Conservation (phyloP, 179 eudicot species). For the Beta lomatogona region DNA sequence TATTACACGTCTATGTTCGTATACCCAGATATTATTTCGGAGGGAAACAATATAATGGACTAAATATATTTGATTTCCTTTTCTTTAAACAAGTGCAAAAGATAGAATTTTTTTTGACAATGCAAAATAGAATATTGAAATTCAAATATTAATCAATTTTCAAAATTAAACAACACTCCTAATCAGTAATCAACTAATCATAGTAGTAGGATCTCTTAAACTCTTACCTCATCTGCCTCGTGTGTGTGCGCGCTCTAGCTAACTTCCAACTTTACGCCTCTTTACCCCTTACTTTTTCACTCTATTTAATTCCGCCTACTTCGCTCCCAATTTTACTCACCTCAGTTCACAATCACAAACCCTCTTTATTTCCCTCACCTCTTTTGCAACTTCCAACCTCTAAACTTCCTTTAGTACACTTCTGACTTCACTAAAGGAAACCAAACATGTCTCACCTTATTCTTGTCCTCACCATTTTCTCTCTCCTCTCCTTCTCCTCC, state of each 20-base stretch:
- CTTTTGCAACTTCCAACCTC: background rate
- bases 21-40: too few relatives aligned
- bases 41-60: too few relatives aligned
- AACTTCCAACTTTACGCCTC: slow-evolving; percentile 28
- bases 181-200: background rate
- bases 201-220: background rate
- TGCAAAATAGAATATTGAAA: too few relatives aligned
- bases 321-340: slow-evolving; percentile 20
- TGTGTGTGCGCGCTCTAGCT: background rate
- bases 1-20: too few relatives aligned
- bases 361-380: background rate
- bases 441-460: slow-evolving; percentile 24
- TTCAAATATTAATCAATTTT: too few relatives aligned
- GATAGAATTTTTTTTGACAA: too few relatives aligned
- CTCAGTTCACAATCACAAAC: background rate
- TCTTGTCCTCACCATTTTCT: slow-evolving; percentile 19
- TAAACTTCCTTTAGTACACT: background rate
- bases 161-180: background rate
- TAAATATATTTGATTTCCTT: too few relatives aligned
- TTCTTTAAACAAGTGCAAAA: too few relatives aligned
- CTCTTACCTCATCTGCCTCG: background rate
- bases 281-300: slow-evolving; percentile 1
- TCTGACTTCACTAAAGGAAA: slow-evolving; percentile 6
- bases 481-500: slow-evolving; percentile 19
- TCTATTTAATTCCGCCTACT: slow-evolving; percentile 31